Base-by-base conservation (phyloP, 441 rosid genomes). In the Arabidopsis hybrid region DNA sequence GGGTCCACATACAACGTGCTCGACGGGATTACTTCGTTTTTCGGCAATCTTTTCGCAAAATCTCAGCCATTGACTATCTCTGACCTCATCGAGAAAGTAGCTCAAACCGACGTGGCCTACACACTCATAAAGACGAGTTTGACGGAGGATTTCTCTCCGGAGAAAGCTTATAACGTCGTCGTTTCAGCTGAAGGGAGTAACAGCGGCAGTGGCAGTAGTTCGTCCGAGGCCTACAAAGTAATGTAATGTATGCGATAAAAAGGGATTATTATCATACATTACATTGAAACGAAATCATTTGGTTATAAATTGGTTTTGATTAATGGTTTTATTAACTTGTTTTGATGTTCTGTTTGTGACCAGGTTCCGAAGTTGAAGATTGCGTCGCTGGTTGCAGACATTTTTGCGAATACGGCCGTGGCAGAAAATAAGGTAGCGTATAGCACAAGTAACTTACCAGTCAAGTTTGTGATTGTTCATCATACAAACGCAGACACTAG, bases 171-270 rank as follows among this genome's bases (percentile, higher is more conserved):
- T 57, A 86, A 87, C 71, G 84, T 95, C 7, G 92, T 92, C 39
- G 91, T 95, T 70, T 85, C 91, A 6, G 79, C 89, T 4, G 97
- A 92, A 84, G 85, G 91, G 72, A 89, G 83, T 74, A 38, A 58
- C 59, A 80, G 67, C 73, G 67, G 71, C 45, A 81, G 76, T 87
- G 88, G 86, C 94, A 62, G 52, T 46, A 63, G 47, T 71, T 71
- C 76, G 7, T 71, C 72, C 34, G 80, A 70, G 76, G 80, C 80
- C 42, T 88, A 86, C 99, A 95, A 95, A 95, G 97, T 91, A 95
- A 91, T 91, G 98, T 90, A 93, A 93, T 91, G 99, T 91, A 92
- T 89, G 91, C 93, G 50, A 77, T 85, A 79, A 72, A 77, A 77
- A 80, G 42, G 52, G 53, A 76, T 67, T 43, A 53, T 53, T 59